Evolutionary conservation across 2,329 filamentous ascomycete genomes (phyloP).

Genomic region (Fusarium citri): DNA sequence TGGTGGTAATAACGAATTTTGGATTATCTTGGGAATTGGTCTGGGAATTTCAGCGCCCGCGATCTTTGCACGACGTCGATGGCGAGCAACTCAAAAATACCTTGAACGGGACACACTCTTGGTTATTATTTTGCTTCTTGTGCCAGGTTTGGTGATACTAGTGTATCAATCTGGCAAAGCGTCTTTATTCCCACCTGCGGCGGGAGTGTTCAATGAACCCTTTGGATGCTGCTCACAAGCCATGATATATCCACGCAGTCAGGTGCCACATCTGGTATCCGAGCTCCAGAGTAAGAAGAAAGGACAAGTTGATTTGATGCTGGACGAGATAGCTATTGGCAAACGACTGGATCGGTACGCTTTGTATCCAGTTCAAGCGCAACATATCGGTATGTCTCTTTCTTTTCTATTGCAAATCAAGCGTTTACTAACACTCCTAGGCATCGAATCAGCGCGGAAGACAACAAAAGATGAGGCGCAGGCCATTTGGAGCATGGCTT

Average conservation of each 20-base stretch:
- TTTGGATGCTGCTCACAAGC: constrained; percentile 29
- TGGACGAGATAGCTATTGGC: constrained; percentile 2
- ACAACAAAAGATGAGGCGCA: constrained; percentile 17
- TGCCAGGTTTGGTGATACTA: constrained; percentile 16
- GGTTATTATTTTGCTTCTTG: constrained; percentile 2
- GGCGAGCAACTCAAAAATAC: not conserved
- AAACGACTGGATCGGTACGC: constrained; percentile 16
- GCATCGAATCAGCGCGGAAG: constrained; percentile 15
- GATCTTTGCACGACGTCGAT: not conserved
- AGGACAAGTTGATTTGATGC: constrained; percentile 26
- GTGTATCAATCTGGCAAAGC: constrained; percentile 26
- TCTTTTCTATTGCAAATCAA: rapidly evolving
- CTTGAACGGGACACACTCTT: not conserved
- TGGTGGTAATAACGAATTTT: constrained; percentile 14
- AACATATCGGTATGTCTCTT: constrained; percentile 8
- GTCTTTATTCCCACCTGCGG: constrained; percentile 2
- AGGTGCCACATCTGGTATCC: constrained; percentile 3
- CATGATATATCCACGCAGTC: constrained; percentile 10
- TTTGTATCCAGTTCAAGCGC: constrained; percentile 21
- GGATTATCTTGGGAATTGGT: constrained; percentile 9
- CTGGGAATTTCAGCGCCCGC: not conserved
- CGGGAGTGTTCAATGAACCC: constrained; percentile 21
- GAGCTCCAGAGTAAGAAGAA: not conserved
- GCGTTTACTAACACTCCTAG: not conserved
- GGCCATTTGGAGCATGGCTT: constrained; percentile 26